Evolutionary conservation across 2,329 filamentous ascomycete genomes (phyloP), one percentile per base, ranked within the genome.

Genomic region (Phialophora tarda): DNA sequence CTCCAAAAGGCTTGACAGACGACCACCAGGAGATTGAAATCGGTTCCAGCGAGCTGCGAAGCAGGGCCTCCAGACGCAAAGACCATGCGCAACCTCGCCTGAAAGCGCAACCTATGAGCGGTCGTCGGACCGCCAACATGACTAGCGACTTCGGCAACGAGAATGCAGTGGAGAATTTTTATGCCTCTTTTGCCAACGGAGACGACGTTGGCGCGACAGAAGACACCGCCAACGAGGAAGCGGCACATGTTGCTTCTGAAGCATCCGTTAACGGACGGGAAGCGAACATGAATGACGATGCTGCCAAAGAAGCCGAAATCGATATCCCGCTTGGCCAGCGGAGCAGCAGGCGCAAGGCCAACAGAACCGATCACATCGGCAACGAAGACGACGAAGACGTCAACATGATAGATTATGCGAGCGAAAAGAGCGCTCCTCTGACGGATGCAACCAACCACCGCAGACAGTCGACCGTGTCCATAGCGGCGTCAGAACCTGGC

Each of bases 401-500:
- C 3, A 30, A 28, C 26, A 41, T 65, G 23, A 34, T 34, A n/a
- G 21, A 28, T 10, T 21, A 60, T 21, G 51, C 58, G 26, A 28
- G 34, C 12, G 44, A 48, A 2, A 32, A 59, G 14, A 54, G 28
- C 21, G 24, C 34, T 23, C 65, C 62, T 44, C 48, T 56, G 24
- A 26, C 21, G 4, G 50, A 64, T 26, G 56, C 32, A 23, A 65
- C 55, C 38, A 64, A 63, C 59, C 30, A 41, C 8, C 59, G 60
- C 26, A 63, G 66, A 62, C 63, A 38, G 30, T 68, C 66, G 2
- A 64, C 63, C 12, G 55, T 66, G 14, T 68, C 66, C 11, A 57
- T 47, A 6, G 60, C 66, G 8, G 59, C 59, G 44, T 63, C 66
- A 24, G 63, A 51, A 2, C 3, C 44, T 4, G 59, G 58, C 12